Conservation (phyloP, 768 basidiomycete genomes). For the Clitopilus passeckerianus region DNA sequence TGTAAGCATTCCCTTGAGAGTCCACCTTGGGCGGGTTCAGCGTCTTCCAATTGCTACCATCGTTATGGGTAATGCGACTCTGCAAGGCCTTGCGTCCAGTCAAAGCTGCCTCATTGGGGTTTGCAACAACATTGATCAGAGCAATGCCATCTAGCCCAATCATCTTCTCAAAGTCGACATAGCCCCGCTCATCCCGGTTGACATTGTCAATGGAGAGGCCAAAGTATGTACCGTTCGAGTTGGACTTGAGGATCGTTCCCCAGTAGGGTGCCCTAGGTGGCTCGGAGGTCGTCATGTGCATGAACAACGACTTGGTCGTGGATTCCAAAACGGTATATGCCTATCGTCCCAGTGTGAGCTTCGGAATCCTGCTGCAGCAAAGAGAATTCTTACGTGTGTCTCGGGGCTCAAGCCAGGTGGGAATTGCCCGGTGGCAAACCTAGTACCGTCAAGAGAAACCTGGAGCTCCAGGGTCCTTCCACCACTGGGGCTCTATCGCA, state of each 20-base stretch:
- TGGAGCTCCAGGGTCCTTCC: constrained; percentile 72
- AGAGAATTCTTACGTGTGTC: constrained; percentile 64
- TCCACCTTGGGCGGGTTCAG: constrained; percentile 72
- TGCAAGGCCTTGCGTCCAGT: constrained; percentile 73
- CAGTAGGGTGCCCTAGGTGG: constrained; percentile 62
- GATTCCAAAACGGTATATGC: constrained; percentile 96
- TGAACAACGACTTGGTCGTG: constrained; percentile 86
- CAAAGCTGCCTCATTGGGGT: constrained; percentile 69
- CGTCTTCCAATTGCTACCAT: constrained; percentile 88
- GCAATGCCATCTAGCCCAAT: constrained; percentile 95
- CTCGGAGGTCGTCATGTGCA: constrained; percentile 93
- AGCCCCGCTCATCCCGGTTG: constrained; percentile 85
- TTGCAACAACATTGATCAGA: constrained; percentile 84
- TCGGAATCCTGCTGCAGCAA: background rate
- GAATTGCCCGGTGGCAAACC: constrained; percentile 84
- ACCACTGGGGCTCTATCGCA: constrained; percentile 41
- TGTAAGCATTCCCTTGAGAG: constrained; percentile 68
- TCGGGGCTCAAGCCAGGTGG: constrained; percentile 88
- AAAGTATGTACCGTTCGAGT: constrained; percentile 98
- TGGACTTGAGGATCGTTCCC: constrained; percentile 93
- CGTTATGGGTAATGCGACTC: constrained; percentile 92
- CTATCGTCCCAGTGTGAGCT: constrained; percentile 26
- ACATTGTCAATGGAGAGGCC: constrained; percentile 81
- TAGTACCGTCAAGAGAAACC: constrained; percentile 87
- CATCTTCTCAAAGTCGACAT: constrained; percentile 98